Evolutionary conservation across 306 rosid genomes (phyloP).

Genomic region (Cucumis cinereus): DNA sequence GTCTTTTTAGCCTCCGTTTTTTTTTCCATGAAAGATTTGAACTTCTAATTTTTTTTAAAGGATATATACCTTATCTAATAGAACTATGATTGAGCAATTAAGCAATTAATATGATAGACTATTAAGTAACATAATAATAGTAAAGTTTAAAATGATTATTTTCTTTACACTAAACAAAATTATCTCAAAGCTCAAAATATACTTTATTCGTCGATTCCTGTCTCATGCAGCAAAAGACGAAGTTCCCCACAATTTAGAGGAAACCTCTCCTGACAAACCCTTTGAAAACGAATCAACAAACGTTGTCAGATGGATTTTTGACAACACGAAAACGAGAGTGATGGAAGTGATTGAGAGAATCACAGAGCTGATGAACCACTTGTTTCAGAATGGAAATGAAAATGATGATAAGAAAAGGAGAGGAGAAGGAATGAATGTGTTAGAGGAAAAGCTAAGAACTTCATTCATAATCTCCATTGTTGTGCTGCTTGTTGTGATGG

Average conservation of each 20-base stretch:
- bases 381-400: slow-evolving; percentile 19
- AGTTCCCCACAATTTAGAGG: slow-evolving; percentile 5
- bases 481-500: slow-evolving; percentile 59
- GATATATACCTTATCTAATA: no score
- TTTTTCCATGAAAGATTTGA: no score
- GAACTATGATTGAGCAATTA: no score
- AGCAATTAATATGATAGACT: no score
- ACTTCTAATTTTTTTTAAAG: no score
- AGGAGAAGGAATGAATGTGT: slow-evolving; percentile 14
- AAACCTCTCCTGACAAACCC: slow-evolving; percentile 10
- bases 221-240: slow-evolving; percentile 20
- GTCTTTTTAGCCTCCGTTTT: background rate
- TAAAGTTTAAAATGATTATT: background rate
- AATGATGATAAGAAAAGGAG: background rate
- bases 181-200: no score
- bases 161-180: no score
- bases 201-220: no score
- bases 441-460: slow-evolving; percentile 38
- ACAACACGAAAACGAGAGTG: slow-evolving; percentile 24
- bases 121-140: background rate
- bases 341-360: slow-evolving; percentile 36
- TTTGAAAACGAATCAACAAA: slow-evolving; percentile 13
- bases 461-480: slow-evolving; percentile 58
- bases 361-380: slow-evolving; percentile 21
- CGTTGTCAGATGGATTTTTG: slow-evolving; percentile 28